Evolutionary conservation across 306 rosid species (phyloP), one percentile per base, ranked within the genome.

Genomic region (Ceratonia siliqua): DNA sequence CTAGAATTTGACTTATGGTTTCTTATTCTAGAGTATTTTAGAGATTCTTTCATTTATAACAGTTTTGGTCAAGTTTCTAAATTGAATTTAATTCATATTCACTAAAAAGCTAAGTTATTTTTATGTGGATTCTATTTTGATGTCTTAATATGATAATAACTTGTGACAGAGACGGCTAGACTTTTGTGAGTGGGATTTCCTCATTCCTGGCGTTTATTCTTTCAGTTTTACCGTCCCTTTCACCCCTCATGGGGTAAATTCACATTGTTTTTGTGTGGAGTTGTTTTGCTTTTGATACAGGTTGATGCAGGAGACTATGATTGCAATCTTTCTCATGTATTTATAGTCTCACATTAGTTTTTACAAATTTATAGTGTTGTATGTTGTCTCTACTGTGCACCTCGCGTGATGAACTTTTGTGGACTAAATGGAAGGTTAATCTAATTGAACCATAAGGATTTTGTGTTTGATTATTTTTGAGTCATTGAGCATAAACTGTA

Each of bases 1-100:
- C 42, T 65, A 70, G 78, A 78, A 57, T 76, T 27, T 81, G 56
- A 28, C 66, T 15, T 71, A 24, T 77, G 78, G 78, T 72, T 74
- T 73, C 57, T 14, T 61, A 38, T 62, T 73, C 73, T 63, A 5
- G n/a, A 63, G 74, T 55, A 79, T 50, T 38, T 25, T 17, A 68
- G 63, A 66, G 56, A 70, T 39, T 42, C 52, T 30, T n/a, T 18
- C 24, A 20, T 38, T 62, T 18, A 22, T 41, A 14, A 22, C 57
- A 10, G 32, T 65, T 4, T 32, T 32, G 61, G 30, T 0, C 35
- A 30, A 48, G 73, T 48, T 68, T 25, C 18, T 32, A 48, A 32
- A 28, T 30, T 6, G 20, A 46, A 30, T 30, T 62, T 21, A 5
- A 17, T 20, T 14, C 24, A 10, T 14, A 4, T 15, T 4, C 24